phyloP scores from a whole-genome alignment of 345 rosid genomes.

The Mallotus nudiflorus region DNA sequence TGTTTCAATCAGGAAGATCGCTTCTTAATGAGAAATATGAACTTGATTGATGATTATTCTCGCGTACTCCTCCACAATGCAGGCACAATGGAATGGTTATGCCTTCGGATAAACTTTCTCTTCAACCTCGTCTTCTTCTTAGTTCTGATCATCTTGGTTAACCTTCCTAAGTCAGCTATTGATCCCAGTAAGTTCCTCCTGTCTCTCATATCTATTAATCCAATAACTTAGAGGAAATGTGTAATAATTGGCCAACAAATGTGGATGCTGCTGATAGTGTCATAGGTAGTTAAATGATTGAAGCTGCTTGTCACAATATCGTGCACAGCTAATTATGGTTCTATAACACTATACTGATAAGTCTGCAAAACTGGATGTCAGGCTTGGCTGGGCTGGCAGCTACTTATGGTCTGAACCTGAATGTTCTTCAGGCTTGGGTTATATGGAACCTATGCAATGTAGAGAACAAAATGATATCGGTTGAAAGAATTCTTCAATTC shows the following conservation, averaged over 20 bases:
- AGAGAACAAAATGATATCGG: slow-evolving; percentile 79
- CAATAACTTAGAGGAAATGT: background rate
- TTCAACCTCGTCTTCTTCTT: slow-evolving; percentile 78
- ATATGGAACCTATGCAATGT: slow-evolving; percentile 77
- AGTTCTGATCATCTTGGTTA: slow-evolving; percentile 69
- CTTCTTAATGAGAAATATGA: slow-evolving; percentile 48
- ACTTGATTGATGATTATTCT: slow-evolving; percentile 58
- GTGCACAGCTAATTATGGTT: background rate
- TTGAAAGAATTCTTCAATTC: slow-evolving; percentile 69
- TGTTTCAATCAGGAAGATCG: slow-evolving; percentile 69
- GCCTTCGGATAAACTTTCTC: slow-evolving; percentile 76
- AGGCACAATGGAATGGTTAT: slow-evolving; percentile 86
- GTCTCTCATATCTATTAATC: background rate
- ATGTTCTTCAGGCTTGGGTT: slow-evolving; percentile 77
- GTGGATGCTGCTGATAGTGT: background rate
- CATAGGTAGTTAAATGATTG: background rate
- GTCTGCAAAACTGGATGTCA: slow-evolving; percentile 24
- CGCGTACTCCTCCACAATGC: slow-evolving; percentile 65
- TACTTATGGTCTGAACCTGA: slow-evolving; percentile 63
- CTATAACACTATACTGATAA: background rate
- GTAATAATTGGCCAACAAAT: background rate
- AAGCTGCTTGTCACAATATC: background rate
- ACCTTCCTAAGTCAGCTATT: slow-evolving; percentile 59
- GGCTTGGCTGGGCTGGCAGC: slow-evolving; percentile 69
- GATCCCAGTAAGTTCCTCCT: slow-evolving; percentile 61